These are phyloP conservation scores for Theobroma cacao DNA, from an alignment of 345 rosid genomes.

Conservation along the genomic window DNA sequence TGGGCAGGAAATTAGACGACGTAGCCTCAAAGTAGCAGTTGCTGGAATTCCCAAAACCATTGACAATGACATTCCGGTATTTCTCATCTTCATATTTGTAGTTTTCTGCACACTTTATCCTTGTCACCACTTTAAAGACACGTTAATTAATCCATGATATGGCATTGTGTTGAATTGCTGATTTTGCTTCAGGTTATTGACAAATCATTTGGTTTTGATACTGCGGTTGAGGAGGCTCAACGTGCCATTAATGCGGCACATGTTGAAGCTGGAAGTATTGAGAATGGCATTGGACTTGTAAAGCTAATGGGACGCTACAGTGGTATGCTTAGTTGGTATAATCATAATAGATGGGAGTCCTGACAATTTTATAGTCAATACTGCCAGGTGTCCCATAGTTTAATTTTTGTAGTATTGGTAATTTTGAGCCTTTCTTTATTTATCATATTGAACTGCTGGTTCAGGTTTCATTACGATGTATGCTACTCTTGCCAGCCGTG, in stretches of 20 bases:
- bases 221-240: conserved; percentile 96
- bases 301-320: conserved; percentile 89
- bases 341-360: background rate
- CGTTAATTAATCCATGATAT: background rate
- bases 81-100: conserved; percentile 13
- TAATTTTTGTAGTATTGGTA: background rate
- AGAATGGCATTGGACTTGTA: conserved; percentile 83
- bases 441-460: background rate
- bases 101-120: conserved; percentile 8
- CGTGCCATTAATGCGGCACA: conserved; percentile 94
- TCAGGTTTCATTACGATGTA: conserved; percentile 72
- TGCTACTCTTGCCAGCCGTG: conserved; percentile 90
- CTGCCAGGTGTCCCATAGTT: background rate
- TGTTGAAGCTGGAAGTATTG: conserved; percentile 76
- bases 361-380: background rate
- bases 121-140: background rate
- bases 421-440: background rate
- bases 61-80: conserved; percentile 92
- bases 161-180: conserved; percentile 9
- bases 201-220: conserved; percentile 88
- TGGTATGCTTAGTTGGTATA: conserved; percentile 45
- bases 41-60: conserved; percentile 93
- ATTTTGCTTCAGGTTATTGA: conserved; percentile 71
- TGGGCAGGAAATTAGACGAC: conserved; percentile 70
- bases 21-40: conserved; percentile 78